Evolutionary conservation across 805 yeast genomes (phyloP).

Genomic region (Candida orba): DNA sequence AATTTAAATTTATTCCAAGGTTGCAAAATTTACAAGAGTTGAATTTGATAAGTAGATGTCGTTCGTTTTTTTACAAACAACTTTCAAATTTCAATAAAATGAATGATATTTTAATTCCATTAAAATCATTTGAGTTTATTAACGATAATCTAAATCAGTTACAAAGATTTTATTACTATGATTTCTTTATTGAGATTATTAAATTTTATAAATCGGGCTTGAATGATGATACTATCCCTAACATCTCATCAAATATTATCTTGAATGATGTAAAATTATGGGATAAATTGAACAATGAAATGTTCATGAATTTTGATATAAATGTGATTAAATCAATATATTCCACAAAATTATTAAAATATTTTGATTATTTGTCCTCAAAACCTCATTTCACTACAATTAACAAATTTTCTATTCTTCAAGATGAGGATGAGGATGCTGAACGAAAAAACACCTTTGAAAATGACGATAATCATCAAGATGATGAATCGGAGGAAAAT

Average conservation of each 20-base stretch:
- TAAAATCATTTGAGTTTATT: slow-evolving; percentile 7
- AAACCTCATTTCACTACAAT: slow-evolving; percentile 17
- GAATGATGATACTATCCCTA: not conserved
- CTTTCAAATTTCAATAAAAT: slow-evolving; percentile 49
- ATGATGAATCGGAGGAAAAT: slow-evolving; percentile 7
- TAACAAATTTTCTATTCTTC: slow-evolving; percentile 25
- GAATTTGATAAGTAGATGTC: slow-evolving; percentile 53
- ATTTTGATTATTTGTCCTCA: slow-evolving; percentile 17
- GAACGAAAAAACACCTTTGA: slow-evolving; percentile 19
- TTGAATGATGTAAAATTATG: slow-evolving; percentile 22
- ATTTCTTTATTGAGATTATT: slow-evolving; percentile 30
- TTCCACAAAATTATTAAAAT: slow-evolving; percentile 8
- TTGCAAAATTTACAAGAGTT: slow-evolving; percentile 61
- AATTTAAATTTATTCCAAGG: slow-evolving; percentile 61
- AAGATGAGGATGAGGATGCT: slow-evolving; percentile 14
- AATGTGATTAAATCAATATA: not conserved
- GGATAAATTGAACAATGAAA: slow-evolving; percentile 8
- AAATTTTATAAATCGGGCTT: slow-evolving; percentile 13
- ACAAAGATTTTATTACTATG: slow-evolving; percentile 28
- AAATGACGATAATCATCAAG: slow-evolving; percentile 20
- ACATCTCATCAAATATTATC: slow-evolving; percentile 10
- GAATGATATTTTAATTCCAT: slow-evolving; percentile 22
- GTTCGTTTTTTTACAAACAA: slow-evolving; percentile 56
- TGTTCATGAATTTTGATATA: not conserved
- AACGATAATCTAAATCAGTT: not conserved